phyloP scores from a whole-genome alignment of 2,329 filamentous ascomycete genomes.

The Ascochyta clinopodiicola region DNA sequence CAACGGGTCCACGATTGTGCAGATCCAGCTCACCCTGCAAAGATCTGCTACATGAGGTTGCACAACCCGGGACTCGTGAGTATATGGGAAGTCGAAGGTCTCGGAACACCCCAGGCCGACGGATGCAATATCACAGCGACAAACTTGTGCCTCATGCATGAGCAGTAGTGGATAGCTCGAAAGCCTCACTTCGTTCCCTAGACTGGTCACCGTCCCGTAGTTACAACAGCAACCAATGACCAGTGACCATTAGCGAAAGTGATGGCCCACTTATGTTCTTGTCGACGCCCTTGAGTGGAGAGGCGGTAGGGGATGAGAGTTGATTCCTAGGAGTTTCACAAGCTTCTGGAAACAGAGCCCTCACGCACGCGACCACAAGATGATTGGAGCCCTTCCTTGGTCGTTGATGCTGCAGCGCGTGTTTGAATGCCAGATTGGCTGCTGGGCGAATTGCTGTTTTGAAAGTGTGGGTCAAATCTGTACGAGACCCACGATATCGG shows the following conservation, averaged over 20 bases:
- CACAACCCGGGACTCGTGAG: background rate
- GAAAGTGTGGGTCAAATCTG: conserved; percentile 5
- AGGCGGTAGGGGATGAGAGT: background rate
- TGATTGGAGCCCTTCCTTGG: background rate
- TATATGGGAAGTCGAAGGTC: background rate
- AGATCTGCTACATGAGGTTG: conserved; percentile 10
- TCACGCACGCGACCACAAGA: background rate
- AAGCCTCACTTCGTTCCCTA: conserved; percentile 2
- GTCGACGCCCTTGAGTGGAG: conserved; percentile 2
- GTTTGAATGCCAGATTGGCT: background rate
- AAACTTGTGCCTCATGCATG: background rate
- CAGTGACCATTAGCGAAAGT: conserved; percentile 3
- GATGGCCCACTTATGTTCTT: conserved; percentile 4
- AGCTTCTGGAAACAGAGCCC: conserved; percentile 4
- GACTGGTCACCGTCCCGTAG: background rate
- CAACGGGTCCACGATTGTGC: background rate
- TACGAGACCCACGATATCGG: background rate
- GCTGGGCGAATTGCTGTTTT: conserved; percentile 3
- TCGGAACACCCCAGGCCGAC: background rate
- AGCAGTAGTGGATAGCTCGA: background rate
- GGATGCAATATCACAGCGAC: conserved; percentile 1
- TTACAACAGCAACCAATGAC: background rate
- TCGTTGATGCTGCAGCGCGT: background rate
- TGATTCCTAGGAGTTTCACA: conserved; percentile 1
- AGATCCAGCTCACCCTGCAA: conserved; percentile 4